Evolutionary conservation across 257 asterid genomes (phyloP).

Genomic region (Thymus quinquecostatus): DNA sequence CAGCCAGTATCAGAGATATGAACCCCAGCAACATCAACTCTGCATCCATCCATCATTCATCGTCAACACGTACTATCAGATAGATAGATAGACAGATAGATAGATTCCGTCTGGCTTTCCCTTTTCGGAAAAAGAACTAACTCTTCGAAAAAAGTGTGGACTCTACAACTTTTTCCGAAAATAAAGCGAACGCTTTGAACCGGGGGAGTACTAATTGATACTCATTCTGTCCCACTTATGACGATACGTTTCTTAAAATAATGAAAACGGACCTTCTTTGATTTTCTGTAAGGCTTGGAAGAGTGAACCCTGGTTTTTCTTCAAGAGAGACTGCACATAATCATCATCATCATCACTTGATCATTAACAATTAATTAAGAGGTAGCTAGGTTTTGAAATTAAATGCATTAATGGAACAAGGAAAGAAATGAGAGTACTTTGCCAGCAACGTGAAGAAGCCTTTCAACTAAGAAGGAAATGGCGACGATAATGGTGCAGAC

Average conservation of each 20-base stretch:
- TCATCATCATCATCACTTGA: conserved; percentile 7
- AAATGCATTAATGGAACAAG: background rate
- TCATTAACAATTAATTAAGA: background rate
- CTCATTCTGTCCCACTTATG: no score
- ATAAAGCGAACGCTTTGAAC: no score
- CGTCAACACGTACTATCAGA: background rate
- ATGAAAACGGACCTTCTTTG: conserved; percentile 54
- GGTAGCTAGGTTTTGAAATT: background rate
- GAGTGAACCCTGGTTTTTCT: conserved; percentile 60
- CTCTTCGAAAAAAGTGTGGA: no score
- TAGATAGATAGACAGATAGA: background rate
- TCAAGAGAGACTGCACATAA: conserved; percentile 52
- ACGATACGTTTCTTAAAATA: no score
- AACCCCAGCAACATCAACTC: conserved; percentile 83
- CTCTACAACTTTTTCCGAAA: no score
- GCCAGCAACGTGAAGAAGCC: conserved; percentile 58
- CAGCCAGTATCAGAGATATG: conserved; percentile 64
- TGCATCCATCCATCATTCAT: conserved; percentile 27
- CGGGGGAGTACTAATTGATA: no score
- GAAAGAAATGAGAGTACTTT: conserved; percentile 37
- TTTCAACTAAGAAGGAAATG: conserved; percentile 58
- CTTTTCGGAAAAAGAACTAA: no score
- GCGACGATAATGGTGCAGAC: conserved; percentile 67
- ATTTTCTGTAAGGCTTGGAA: conserved; percentile 68
- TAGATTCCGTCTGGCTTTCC: no score